Percentiles rank a stretch among this genome's conserved stretches.
These are phyloP conservation scores for Ramaria rubella DNA, from an alignment of 768 basidiomycete species.

Conservation along the genomic window DNA sequence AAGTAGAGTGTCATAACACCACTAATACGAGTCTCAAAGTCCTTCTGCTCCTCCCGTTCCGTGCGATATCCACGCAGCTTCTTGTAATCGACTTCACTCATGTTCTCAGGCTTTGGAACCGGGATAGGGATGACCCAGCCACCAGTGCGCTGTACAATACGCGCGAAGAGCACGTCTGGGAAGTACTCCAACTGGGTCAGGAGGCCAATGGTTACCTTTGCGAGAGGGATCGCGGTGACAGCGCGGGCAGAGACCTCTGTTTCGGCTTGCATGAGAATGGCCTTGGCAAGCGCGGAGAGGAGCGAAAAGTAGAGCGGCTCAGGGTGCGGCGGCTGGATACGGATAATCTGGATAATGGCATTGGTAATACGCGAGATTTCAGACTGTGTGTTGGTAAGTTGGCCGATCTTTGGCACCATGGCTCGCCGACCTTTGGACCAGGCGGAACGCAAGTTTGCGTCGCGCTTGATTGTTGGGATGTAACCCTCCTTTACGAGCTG, in stretches of 20 bases:
- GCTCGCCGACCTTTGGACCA: conserved; percentile 68
- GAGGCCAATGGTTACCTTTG: conserved; percentile 65
- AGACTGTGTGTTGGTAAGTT: conserved; percentile 64
- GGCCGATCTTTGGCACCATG: conserved; percentile 83
- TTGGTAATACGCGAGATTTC: conserved; percentile 62
- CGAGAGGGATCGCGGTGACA: conserved; percentile 77
- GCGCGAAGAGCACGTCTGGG: conserved; percentile 70
- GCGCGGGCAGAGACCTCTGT: conserved; percentile 88
- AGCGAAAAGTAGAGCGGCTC: conserved; percentile 60
- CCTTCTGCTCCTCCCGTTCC: conserved; percentile 40
- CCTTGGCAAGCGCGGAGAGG: conserved; percentile 83
- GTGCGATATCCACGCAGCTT: conserved; percentile 56
- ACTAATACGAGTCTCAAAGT: conserved; percentile 60
- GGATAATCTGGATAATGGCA: conserved; percentile 32
- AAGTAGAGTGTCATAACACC: conserved; percentile 89
- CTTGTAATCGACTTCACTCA: conserved; percentile 28
- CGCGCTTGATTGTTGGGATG: conserved; percentile 56
- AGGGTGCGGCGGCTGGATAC: conserved; percentile 24
- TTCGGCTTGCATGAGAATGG: conserved; percentile 87
- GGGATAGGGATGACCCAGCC: conserved; percentile 77
- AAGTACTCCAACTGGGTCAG: conserved; percentile 56
- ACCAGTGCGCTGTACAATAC: conserved; percentile 81
- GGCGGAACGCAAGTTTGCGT: conserved; percentile 40
- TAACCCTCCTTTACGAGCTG: conserved; percentile 49
- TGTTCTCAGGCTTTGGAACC: conserved; percentile 44